Percentiles rank a stretch among this genome's conserved stretches.
Evolutionary conservation across 495 filamentous ascomycete genomes (phyloP).

Genomic region (Podospora conica): DNA sequence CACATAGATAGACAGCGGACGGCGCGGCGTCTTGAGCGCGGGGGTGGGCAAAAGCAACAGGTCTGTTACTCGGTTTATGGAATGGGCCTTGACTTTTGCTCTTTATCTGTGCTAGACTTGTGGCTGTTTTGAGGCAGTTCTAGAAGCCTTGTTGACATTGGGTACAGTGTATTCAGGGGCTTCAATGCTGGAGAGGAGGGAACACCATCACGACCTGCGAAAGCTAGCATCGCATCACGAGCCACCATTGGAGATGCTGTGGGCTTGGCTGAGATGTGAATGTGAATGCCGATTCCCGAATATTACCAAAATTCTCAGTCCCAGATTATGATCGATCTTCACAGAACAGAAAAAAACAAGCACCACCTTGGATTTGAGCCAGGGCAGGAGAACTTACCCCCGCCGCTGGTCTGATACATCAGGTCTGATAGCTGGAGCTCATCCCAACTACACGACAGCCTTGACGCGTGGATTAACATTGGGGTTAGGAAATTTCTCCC

Average conservation of each 20-base stretch:
- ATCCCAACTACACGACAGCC: background rate
- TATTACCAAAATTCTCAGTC: too few relatives aligned
- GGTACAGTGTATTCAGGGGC: background rate
- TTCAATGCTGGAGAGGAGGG: background rate
- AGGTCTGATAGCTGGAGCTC: background rate
- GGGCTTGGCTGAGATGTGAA: too few relatives aligned
- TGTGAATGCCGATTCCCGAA: too few relatives aligned
- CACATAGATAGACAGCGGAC: background rate
- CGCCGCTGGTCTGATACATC: background rate
- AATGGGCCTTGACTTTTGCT: background rate
- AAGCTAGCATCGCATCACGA: too few relatives aligned
- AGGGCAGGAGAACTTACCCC: background rate
- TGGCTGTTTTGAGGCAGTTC: too few relatives aligned
- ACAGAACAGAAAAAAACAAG: too few relatives aligned
- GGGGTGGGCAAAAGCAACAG: background rate
- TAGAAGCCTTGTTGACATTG: background rate
- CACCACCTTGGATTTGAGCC: background rate
- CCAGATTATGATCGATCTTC: too few relatives aligned
- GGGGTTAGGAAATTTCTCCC: background rate
- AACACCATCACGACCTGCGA: too few relatives aligned
- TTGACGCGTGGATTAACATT: background rate
- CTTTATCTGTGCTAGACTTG: too few relatives aligned
- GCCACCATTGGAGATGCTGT: too few relatives aligned
- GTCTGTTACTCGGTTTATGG: background rate
- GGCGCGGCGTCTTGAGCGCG: conserved; percentile 1